phyloP scores from a whole-genome alignment of 164 flowering plant genomes.

The Umbellularia californica region DNA sequence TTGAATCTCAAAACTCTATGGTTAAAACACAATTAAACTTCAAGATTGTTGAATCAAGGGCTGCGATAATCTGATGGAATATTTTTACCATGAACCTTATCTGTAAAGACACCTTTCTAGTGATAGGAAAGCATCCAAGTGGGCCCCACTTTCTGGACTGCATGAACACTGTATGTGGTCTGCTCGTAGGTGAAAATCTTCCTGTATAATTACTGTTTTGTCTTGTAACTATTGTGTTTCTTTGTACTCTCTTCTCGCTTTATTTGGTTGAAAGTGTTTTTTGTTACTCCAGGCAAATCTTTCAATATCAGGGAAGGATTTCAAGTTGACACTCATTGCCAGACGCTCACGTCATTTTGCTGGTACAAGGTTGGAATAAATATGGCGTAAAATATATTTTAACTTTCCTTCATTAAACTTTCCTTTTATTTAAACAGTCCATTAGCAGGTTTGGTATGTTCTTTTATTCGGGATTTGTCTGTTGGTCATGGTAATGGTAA shows the following conservation, averaged over 20 bases:
- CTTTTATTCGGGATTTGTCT: background rate
- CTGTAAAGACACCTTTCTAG: too few species aligned
- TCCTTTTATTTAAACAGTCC: background rate
- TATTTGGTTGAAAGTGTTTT: conserved; percentile 14
- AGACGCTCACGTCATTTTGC: conserved; percentile 98
- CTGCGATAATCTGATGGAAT: too few species aligned
- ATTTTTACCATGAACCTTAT: too few species aligned
- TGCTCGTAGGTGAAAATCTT: too few species aligned
- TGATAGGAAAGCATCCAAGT: too few species aligned
- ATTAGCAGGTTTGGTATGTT: background rate
- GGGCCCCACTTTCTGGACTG: too few species aligned
- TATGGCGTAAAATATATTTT: background rate
- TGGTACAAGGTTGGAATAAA: conserved; percentile 62
- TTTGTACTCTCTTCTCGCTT: background rate
- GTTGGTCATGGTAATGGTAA: background rate
- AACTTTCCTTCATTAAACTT: background rate
- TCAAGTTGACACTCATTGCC: conserved; percentile 83
- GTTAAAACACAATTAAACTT: too few species aligned
- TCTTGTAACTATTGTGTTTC: background rate
- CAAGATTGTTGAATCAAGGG: too few species aligned
- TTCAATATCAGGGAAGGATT: conserved; percentile 57
- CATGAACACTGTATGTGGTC: too few species aligned
- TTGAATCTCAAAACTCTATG: too few species aligned
- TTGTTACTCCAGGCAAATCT: conserved; percentile 52
- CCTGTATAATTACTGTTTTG: too few species aligned